A percentile compares a stretch with the other conserved stretches of the same genome.
phyloP scores from a whole-genome alignment of 495 filamentous ascomycete genomes.

The Neurospora sp. region DNA sequence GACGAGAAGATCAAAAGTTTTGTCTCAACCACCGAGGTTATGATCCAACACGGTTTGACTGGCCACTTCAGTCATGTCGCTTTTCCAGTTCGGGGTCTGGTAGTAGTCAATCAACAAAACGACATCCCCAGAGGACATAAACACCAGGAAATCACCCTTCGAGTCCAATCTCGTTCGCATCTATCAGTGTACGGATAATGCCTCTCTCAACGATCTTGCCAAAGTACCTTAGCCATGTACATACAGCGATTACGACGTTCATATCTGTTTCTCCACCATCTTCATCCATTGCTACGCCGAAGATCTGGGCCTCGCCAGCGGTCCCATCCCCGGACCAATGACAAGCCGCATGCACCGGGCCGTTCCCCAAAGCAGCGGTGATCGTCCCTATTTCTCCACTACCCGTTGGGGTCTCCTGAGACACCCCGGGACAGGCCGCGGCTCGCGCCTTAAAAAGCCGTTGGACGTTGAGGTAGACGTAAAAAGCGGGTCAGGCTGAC shows the following conservation, averaged over 20 bases:
- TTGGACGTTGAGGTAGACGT: neutral
- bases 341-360: neutral
- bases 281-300: neutral
- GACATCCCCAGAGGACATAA: neutral
- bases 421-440: neutral
- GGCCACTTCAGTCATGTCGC: neutral
- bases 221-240: too few species aligned
- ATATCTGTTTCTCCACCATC: neutral
- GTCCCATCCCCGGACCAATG: neutral
- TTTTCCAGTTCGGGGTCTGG: neutral
- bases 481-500: neutral
- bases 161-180: neutral
- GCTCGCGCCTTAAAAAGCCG: neutral
- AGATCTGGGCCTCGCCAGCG: neutral
- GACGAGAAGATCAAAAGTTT: neutral
- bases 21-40: neutral
- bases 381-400: neutral
- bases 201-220: neutral
- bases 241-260: too few species aligned
- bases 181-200: neutral
- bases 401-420: neutral
- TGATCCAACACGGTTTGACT: neutral
- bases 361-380: neutral
- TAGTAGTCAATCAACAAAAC: neutral
- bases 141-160: neutral